Base-by-base conservation (phyloP, 2,329 filamentous ascomycete genomes). In the Cordyceps cateniannulata region DNA sequence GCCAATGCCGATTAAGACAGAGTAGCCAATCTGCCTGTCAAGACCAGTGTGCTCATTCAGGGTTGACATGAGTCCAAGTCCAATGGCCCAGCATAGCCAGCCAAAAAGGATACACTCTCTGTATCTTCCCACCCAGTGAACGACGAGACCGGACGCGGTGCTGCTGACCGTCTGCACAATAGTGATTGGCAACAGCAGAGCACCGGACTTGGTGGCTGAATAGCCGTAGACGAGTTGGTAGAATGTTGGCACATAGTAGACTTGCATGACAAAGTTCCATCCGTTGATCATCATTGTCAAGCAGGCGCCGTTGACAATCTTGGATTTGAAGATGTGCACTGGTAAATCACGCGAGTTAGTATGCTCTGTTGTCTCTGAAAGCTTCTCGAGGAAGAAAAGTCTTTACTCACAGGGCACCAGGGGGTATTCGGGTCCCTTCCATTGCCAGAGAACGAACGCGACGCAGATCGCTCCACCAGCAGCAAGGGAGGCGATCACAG, bases 211-310 rank as follows among this genome's bases (percentile, higher is more conserved):
- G 3, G 76, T 77, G 1, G 75, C 73, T 0, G 72, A 75, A 64
- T 77, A 79, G 22, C 70, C 73, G 59, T 77, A 79, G 1, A 72
- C 74, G 12, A 79, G 73, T 57, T 79, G 78, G 63, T 80, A 79
- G 63, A 79, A 79, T 0, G 74, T 72, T 0, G 76, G 76, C 5
- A 79, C 74, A 61, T 76, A 81, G 63, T 81, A 81, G 8, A 81
- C 71, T 63, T 84, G 81, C n/a, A 82, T 77, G 25, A 84, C 72
- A 60, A 83, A 83, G 64, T 83, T 83, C 81, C 82, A 84, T 3
- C 82, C 81, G 55, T 84, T 83, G 66, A 84, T 78, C 40, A 81
- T 79, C 79, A 82, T 83, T 18, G 80, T 83, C 20, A 84, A 64
- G 62, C 79, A 83, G 1, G 81, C 79, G 1, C 82, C 81, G 40